phyloP scores from a whole-genome alignment of 2,329 filamentous ascomycete genomes.

The Arthrobotrys megalospora region DNA sequence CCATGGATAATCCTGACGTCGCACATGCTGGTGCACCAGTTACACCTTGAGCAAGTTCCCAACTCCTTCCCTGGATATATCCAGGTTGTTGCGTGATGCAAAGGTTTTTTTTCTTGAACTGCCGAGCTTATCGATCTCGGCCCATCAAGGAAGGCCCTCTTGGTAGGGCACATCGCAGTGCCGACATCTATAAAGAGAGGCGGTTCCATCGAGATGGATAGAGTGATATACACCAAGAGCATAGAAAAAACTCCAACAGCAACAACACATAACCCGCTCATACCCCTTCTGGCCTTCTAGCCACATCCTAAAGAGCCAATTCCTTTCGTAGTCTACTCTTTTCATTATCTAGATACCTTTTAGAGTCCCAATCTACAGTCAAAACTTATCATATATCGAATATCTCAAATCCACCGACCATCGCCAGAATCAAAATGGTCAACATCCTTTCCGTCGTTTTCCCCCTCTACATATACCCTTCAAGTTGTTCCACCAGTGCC shows the following conservation, averaged over 20 bases:
- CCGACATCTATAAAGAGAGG: slow-evolving; percentile 7
- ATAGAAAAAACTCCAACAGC: slow-evolving; percentile 17
- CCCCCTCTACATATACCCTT: slow-evolving; percentile 44
- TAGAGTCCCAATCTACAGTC: too few relatives aligned
- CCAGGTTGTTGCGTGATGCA: not conserved
- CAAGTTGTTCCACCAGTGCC: slow-evolving; percentile 17
- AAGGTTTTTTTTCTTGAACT: not conserved
- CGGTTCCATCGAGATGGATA: not conserved
- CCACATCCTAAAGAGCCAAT: not conserved
- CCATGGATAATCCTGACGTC: not conserved
- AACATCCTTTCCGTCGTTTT: slow-evolving; percentile 42
- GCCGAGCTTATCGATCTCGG: not conserved
- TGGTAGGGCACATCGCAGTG: too few relatives aligned
- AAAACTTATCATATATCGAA: too few relatives aligned
- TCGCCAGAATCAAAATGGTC: slow-evolving; percentile 36
- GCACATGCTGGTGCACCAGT: not conserved
- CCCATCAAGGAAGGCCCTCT: too few relatives aligned
- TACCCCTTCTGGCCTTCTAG: slow-evolving; percentile 5
- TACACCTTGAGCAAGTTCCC: not conserved
- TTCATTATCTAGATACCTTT: not conserved
- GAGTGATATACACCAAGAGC: not conserved
- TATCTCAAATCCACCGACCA: too few relatives aligned
- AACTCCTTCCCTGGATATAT: not conserved
- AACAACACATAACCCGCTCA: slow-evolving; percentile 39
- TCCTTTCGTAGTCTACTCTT: not conserved